Conservation (phyloP, 1,139 yeast species). For the Taiozyma sp. region DNA sequence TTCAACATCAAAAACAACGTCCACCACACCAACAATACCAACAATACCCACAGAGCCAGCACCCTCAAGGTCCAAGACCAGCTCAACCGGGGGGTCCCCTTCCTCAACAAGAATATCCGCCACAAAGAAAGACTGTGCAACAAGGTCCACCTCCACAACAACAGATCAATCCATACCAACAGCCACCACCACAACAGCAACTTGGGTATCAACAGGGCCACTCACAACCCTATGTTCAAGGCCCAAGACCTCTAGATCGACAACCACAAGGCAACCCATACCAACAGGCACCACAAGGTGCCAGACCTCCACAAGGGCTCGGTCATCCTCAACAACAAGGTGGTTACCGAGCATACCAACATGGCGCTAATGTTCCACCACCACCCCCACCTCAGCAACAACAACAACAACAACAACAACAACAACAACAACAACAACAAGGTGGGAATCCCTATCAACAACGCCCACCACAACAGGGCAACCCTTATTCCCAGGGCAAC, state of each 20-base stretch:
- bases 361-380: background rate
- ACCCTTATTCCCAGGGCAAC: slow-evolving; percentile 19
- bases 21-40: slow-evolving; percentile 4
- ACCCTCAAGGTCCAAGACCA: slow-evolving; percentile 3
- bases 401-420: no score
- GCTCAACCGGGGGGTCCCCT: slow-evolving; percentile 1
- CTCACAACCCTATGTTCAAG: background rate
- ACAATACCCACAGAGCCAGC: slow-evolving; percentile 6
- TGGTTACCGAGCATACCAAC: slow-evolving; percentile 1
- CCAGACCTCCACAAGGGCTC: background rate
- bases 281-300: background rate
- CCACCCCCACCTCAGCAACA: background rate
- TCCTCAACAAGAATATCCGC: slow-evolving; percentile 1
- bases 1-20: background rate
- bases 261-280: slow-evolving; percentile 2
- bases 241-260: slow-evolving; percentile 4
- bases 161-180: slow-evolving; percentile 1
- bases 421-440: no score
- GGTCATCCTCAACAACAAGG: background rate
- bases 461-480: slow-evolving; percentile 7
- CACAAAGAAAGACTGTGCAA: background rate
- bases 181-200: background rate
- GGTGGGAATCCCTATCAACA: slow-evolving; percentile 1
- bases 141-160: slow-evolving; percentile 5
- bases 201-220: background rate